Conservation (phyloP, 495 filamentous ascomycete genomes). For the Aspergillus coremiiformis region DNA sequence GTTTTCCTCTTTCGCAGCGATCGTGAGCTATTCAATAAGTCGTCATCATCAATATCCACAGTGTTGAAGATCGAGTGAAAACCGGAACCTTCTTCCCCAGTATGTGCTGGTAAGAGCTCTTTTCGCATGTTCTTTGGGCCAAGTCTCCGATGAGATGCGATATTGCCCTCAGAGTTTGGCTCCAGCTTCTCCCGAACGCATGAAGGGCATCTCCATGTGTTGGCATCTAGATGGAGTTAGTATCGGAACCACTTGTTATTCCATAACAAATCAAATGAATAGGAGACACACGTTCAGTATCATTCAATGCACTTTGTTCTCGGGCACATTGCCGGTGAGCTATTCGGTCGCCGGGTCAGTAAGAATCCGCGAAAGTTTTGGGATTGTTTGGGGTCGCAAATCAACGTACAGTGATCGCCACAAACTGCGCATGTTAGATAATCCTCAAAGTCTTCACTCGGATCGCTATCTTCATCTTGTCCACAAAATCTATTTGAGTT, state of each 20-base stretch:
- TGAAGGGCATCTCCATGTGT: slow-evolving; percentile 70
- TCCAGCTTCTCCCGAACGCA: slow-evolving; percentile 64
- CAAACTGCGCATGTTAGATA: slow-evolving; percentile 75
- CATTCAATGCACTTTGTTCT: slow-evolving; percentile 61
- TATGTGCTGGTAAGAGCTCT: slow-evolving; percentile 69
- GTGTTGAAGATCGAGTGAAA: slow-evolving; percentile 79
- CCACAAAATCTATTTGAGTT: slow-evolving; percentile 55
- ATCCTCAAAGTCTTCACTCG: slow-evolving; percentile 79
- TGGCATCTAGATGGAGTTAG: slow-evolving; percentile 29
- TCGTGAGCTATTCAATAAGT: slow-evolving; percentile 72
- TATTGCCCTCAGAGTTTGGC: slow-evolving; percentile 35
- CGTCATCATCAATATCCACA: slow-evolving; percentile 67
- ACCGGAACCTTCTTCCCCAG: slow-evolving; percentile 61
- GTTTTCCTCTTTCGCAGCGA: slow-evolving; percentile 81
- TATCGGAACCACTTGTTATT: slow-evolving; percentile 1
- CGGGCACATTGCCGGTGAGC: slow-evolving; percentile 94
- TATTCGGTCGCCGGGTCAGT: slow-evolving; percentile 32
- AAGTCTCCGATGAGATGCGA: slow-evolving; percentile 33
- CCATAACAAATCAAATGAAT: neutral
- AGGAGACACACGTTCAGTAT: slow-evolving; percentile 59
- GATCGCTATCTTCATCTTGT: slow-evolving; percentile 78
- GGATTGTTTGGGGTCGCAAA: slow-evolving; percentile 19
- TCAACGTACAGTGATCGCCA: slow-evolving; percentile 77
- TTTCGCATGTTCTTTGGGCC: slow-evolving; percentile 53
- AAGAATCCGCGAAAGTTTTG: slow-evolving; percentile 20